phyloP scores from a whole-genome alignment of 1,139 yeast genomes.

The Zygosaccharomyces sapae region DNA sequence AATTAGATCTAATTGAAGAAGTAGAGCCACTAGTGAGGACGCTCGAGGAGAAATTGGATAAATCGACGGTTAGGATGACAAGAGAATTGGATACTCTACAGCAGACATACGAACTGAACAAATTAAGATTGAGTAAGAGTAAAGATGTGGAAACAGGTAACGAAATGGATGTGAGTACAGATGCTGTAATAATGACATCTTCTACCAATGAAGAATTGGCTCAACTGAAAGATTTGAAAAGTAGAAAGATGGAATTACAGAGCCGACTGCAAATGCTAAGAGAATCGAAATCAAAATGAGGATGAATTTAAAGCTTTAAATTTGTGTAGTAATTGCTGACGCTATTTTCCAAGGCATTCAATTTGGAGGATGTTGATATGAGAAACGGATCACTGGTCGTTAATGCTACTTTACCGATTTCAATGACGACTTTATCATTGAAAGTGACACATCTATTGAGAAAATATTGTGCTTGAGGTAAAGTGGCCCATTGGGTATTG shows the following conservation, averaged over 20 bases:
- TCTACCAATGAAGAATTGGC: conserved; percentile 39
- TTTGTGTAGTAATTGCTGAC: conserved; percentile 38
- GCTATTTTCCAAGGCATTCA: conserved; percentile 37
- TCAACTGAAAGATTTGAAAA: conserved; percentile 36
- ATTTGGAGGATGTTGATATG: conserved; percentile 42
- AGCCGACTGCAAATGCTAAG: conserved; percentile 33
- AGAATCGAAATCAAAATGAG: conserved; percentile 25
- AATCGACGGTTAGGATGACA: conserved; percentile 38
- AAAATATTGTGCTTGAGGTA: conserved; percentile 36
- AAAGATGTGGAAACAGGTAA: conserved; percentile 10
- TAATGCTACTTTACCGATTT: conserved; percentile 40
- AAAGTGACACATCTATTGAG: conserved; percentile 40
- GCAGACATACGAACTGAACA: conserved; percentile 38
- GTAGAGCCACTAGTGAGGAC: conserved; percentile 39
- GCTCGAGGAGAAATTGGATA: conserved; percentile 37
- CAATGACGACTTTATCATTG: conserved; percentile 40
- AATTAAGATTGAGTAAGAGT: conserved; percentile 32
- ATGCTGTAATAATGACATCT: conserved; percentile 32
- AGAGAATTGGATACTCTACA: conserved; percentile 35
- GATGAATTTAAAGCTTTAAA: conserved; percentile 18
- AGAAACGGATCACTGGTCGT: conserved; percentile 46
- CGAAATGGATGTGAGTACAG: conserved; percentile 20
- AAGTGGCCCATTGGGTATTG: conserved; percentile 28
- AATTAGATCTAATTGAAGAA: conserved; percentile 35
- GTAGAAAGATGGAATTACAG: conserved; percentile 38